Conservation (phyloP, 768 basidiomycete genomes). For the Amanita polypyramis region DNA sequence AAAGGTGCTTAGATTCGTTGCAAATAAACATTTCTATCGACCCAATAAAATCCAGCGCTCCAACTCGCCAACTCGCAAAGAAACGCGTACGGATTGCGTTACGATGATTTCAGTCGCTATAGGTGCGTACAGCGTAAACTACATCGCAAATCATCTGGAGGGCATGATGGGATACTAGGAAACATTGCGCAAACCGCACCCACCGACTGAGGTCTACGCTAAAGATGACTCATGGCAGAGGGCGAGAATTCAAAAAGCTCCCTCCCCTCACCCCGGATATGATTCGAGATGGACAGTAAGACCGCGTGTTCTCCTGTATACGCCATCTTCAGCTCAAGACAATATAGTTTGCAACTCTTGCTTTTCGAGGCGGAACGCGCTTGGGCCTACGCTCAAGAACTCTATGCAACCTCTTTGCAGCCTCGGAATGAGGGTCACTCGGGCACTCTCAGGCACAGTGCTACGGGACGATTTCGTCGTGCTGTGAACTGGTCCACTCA, state of each 20-base stretch:
- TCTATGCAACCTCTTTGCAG: conserved; percentile 40
- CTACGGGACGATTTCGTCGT: conserved; percentile 73
- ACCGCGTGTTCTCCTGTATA: conserved; percentile 3
- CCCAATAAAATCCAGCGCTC: conserved; percentile 41
- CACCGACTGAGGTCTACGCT: conserved; percentile 79
- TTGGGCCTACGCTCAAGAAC: conserved; percentile 83
- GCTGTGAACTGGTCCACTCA: conserved; percentile 72
- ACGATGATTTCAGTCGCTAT: conserved; percentile 82
- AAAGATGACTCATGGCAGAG: conserved; percentile 82
- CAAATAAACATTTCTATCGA: conserved; percentile 2
- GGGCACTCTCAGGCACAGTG: conserved; percentile 54
- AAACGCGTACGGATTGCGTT: conserved; percentile 82
- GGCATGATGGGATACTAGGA: conserved; percentile 32
- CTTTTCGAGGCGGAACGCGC: conserved; percentile 89
- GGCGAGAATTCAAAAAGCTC: conserved; percentile 82
- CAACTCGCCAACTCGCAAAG: conserved; percentile 83
- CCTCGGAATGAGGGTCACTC: conserved; percentile 42
- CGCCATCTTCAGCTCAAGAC: conserved; percentile 6
- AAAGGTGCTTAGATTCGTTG: conserved; percentile 19
- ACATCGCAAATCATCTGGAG: not conserved
- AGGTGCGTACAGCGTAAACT: conserved; percentile 32
- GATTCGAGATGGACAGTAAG: conserved; percentile 81
- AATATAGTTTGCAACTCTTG: conserved; percentile 62
- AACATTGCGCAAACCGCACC: conserved; percentile 86
- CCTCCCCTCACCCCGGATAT: conserved; percentile 56